Evolutionary conservation across 257 asterid genomes (phyloP).

Genomic region (Coffea eugenioides): DNA sequence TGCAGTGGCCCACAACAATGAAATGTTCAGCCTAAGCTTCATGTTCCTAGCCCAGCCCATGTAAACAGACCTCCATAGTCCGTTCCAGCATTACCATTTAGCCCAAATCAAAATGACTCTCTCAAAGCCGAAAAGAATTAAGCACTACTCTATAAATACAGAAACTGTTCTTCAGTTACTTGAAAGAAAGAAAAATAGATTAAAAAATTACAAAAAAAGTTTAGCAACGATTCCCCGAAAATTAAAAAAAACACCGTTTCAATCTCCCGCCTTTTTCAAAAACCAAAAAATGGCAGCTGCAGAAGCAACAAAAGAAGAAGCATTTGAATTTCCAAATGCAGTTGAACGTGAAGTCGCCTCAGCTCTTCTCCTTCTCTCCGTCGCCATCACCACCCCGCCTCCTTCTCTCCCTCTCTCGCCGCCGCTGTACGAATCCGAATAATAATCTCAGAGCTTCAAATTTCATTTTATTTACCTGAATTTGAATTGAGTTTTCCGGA

Average conservation of each 20-base stretch:
- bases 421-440: neutral
- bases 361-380: conserved; percentile 75
- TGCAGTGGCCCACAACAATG: too few species aligned
- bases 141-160: neutral
- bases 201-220: conserved; percentile 2
- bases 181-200: neutral
- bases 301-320: conserved; percentile 9
- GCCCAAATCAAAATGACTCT: neutral
- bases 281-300: neutral
- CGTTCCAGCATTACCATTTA: neutral
- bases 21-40: too few species aligned
- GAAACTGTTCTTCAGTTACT: neutral
- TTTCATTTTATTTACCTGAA: neutral
- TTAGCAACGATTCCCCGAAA: neutral
- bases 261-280: conserved; percentile 62
- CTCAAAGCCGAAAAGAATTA: neutral
- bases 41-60: too few species aligned
- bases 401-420: conserved; percentile 5
- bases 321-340: conserved; percentile 48
- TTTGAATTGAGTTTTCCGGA: neutral
- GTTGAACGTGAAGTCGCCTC: conserved; percentile 75
- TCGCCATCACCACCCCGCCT: conserved; percentile 32
- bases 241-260: neutral
- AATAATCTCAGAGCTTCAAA: neutral
- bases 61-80: too few species aligned